Evolutionary conservation across 1,284 basidiomycete genomes (phyloP).

Genomic region (Rhodotorula sp.): DNA sequence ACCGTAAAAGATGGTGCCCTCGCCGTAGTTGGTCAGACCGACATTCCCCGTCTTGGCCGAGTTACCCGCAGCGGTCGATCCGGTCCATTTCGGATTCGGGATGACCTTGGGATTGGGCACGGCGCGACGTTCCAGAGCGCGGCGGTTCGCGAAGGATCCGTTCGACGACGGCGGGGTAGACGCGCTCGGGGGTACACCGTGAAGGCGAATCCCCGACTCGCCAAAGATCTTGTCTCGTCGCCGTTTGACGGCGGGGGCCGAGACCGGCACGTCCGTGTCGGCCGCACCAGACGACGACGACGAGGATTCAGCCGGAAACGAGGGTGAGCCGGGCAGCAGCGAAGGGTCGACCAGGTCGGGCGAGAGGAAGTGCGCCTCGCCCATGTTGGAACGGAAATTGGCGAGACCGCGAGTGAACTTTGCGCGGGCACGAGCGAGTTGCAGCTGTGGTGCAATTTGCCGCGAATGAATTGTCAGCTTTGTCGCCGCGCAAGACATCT

Average conservation of each 20-base stretch:
- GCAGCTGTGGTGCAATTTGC: slow-evolving; percentile 1
- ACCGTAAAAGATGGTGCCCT: slow-evolving; percentile 39
- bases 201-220: slow-evolving; percentile 1
- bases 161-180: background rate
- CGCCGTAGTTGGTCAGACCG: slow-evolving; percentile 13
- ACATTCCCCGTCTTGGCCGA: slow-evolving; percentile 8
- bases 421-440: slow-evolving; percentile 38
- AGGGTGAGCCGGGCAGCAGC: slow-evolving; percentile 4
- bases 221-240: slow-evolving; percentile 7
- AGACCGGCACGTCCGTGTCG: background rate
- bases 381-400: slow-evolving; percentile 38
- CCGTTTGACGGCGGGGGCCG: background rate
- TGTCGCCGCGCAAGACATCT: too few relatives aligned
- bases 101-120: slow-evolving; percentile 25
- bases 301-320: background rate
- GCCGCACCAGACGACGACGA: background rate
- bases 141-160: slow-evolving; percentile 11
- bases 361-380: slow-evolving; percentile 33
- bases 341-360: slow-evolving; percentile 19
- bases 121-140: slow-evolving; percentile 12
- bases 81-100: slow-evolving; percentile 15
- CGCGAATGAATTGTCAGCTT: slow-evolving; percentile 17
- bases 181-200: background rate
- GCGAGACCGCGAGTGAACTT: slow-evolving; percentile 40
- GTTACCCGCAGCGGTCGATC: background rate